Base-by-base conservation (phyloP, 2,329 filamentous ascomycete species). In the Penicillium digitatum region DNA sequence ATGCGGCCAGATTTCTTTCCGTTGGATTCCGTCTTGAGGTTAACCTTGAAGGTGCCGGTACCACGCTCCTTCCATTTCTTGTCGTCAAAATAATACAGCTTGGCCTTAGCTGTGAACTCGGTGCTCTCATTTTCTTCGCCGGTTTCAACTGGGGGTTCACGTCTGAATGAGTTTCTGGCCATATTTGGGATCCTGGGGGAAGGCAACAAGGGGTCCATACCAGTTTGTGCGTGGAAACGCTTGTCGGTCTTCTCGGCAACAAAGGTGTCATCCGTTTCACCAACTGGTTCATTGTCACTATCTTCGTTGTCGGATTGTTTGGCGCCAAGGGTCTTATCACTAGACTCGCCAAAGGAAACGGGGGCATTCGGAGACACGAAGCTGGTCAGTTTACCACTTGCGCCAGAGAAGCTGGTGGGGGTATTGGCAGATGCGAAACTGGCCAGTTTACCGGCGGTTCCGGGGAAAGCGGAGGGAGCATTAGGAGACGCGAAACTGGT, bases 21-120 rank as follows among this genome's bases (percentile, higher is more conserved):
- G 24, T 81, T 78, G 5, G 29, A 72, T 60, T 82, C 79, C 3
- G 83, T 83, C 50, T 55, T 58, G 14, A 87, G 86, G 66, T 96
- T 96, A 70, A 96, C 81, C 75, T 94, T 94, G 63, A 96, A 79
- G 64, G 87, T 87, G 42, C 92, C 92, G 4, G 86, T 82, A 12
- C 92, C 92, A 49, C 92, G 86, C 75, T 97, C 93, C 72, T 93
- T 93, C 93, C 93, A 97, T 44, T 85, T 86, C 52, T 82, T 82
- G 43, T 80, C 81, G 34, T 88, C 85, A 65, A 94, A 88, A 55
- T 87, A 82, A 76, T 90, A 97, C 55, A 97, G 83, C 73, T 95
- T 95, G 20, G 90, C 88, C 61, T 92, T 87, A 56, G 88, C 85
- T 42, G 85, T 82, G 68, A 93, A 83, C 46, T 90, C 76, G 1